These are phyloP conservation scores for Kwoniella mangroviensis DNA, from an alignment of 768 basidiomycete species.

Conservation along the genomic window DNA sequence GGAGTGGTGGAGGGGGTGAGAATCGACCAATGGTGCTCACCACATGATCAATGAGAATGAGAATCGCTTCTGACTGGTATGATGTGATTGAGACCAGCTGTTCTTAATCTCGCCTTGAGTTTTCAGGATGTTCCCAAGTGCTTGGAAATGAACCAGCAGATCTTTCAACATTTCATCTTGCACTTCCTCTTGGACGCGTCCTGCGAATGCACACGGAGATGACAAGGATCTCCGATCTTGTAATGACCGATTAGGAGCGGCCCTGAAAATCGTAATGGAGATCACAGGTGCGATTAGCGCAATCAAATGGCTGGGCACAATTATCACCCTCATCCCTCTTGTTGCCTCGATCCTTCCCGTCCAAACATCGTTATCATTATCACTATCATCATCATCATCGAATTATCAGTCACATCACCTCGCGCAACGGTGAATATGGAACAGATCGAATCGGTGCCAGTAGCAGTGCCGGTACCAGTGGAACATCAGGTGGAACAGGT, in stretches of 20 bases:
- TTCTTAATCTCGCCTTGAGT: too few relatives aligned
- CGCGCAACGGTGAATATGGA: neutral
- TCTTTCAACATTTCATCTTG: neutral
- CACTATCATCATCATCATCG: conserved; percentile 19
- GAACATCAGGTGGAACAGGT: conserved; percentile 15
- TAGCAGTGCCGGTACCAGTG: neutral
- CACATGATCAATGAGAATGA: too few relatives aligned
- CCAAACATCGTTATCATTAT: conserved; percentile 2
- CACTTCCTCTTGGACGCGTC: neutral
- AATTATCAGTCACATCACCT: neutral
- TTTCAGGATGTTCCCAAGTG: too few relatives aligned
- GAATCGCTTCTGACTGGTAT: too few relatives aligned
- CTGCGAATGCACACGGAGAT: neutral
- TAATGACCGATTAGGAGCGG: neutral
- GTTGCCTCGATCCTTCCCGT: neutral
- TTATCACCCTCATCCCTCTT: neutral
- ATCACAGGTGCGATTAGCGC: neutral
- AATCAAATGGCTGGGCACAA: neutral
- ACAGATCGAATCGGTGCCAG: neutral
- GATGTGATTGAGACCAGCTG: too few relatives aligned
- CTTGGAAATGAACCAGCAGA: too few relatives aligned
- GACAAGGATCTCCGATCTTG: neutral
- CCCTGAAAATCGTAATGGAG: neutral
- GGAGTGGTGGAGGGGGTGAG: too few relatives aligned
- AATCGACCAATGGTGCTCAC: too few relatives aligned